Conservation (phyloP, 1,139 yeast genomes). For the Taphrina sp. region DNA sequence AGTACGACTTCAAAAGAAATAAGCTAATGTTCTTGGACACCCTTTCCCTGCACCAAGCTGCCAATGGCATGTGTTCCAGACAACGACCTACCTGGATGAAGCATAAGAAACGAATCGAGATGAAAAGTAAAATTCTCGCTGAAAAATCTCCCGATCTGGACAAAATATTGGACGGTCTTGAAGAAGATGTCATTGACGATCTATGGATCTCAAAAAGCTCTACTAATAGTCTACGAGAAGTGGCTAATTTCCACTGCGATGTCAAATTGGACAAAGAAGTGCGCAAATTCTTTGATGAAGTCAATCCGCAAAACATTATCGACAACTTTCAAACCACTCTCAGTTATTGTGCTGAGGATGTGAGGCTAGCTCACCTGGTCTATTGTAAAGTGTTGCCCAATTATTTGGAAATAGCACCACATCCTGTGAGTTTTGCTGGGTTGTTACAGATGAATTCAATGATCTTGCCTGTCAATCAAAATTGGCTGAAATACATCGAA, state of each 20-base stretch:
- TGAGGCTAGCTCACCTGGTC: slow-evolving; percentile 68
- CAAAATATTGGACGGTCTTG: slow-evolving; percentile 40
- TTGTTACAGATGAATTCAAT: slow-evolving; percentile 71
- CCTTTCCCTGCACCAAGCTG: slow-evolving; percentile 88
- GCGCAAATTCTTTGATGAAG: slow-evolving; percentile 63
- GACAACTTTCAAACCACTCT: slow-evolving; percentile 61
- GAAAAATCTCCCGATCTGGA: slow-evolving; percentile 38
- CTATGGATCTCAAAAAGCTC: slow-evolving; percentile 83
- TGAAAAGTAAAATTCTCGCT: slow-evolving; percentile 36
- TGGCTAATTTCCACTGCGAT: slow-evolving; percentile 75
- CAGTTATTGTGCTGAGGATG: slow-evolving; percentile 84
- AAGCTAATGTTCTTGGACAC: slow-evolving; percentile 83
- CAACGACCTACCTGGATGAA: slow-evolving; percentile 80
- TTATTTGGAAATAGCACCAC: slow-evolving; percentile 71
- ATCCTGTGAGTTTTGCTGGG: slow-evolving; percentile 93
- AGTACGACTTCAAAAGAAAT: slow-evolving; percentile 65
- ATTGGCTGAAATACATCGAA: slow-evolving; percentile 71
- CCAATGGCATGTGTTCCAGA: slow-evolving; percentile 87
- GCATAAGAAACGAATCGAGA: slow-evolving; percentile 48
- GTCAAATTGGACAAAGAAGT: slow-evolving; percentile 63
- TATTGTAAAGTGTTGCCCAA: slow-evolving; percentile 67
- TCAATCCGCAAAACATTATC: slow-evolving; percentile 56
- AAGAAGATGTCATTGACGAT: slow-evolving; percentile 42
- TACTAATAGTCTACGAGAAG: slow-evolving; percentile 76
- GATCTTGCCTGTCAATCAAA: slow-evolving; percentile 70